Evolutionary conservation across 2,329 filamentous ascomycete genomes (phyloP).

Genomic region (Colletotrichum gloeosporioides): DNA sequence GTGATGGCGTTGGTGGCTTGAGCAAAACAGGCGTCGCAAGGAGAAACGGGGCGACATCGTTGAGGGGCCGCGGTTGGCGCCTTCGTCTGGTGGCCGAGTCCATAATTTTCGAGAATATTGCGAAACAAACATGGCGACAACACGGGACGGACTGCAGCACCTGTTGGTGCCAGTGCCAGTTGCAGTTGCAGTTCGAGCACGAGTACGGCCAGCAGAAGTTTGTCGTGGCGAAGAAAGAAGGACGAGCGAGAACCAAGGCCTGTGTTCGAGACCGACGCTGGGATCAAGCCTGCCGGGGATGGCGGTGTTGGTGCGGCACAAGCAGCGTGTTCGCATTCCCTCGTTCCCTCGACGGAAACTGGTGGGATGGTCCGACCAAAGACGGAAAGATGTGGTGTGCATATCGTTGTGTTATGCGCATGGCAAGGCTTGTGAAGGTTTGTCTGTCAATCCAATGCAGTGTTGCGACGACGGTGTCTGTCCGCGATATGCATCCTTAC

Average conservation of each 20-base stretch:
- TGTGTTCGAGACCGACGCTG: not conserved
- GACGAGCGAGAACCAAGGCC: not conserved
- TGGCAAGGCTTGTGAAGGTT: not conserved
- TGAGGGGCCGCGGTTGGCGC: not conserved
- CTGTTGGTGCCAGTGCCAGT: not conserved
- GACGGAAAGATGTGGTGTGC: constrained; percentile 10
- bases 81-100: not conserved
- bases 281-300: constrained; percentile 9
- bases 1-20: not conserved
- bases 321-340: constrained; percentile 7
- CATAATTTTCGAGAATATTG: not conserved
- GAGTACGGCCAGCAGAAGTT: not conserved
- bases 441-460: not conserved
- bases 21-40: constrained; percentile 9
- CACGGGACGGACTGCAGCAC: not conserved
- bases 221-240: not conserved
- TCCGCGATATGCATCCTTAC: not conserved
- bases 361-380: constrained; percentile 2
- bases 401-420: constrained; percentile 16
- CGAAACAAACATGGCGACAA: not conserved
- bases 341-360: not conserved
- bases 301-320: constrained; percentile 2
- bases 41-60: not conserved
- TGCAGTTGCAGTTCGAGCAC: not conserved
- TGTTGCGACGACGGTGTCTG: not conserved